Evolutionary conservation across 192 early-diverging fungal genomes (phyloP).

Genomic region (Coemansia sp.): DNA sequence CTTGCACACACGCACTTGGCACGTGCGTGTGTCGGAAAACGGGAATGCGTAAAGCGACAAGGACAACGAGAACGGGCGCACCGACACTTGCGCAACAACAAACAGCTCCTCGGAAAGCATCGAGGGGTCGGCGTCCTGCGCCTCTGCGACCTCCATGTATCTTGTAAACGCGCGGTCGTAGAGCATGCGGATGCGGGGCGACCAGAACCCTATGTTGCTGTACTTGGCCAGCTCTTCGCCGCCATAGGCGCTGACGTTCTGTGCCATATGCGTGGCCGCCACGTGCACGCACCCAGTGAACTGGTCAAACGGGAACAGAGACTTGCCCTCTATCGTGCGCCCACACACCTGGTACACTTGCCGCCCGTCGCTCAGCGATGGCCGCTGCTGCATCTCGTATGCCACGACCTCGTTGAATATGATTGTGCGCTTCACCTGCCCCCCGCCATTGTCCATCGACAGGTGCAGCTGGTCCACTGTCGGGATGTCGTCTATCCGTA

Average conservation of each 20-base stretch:
- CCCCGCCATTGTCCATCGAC: conserved; percentile 18
- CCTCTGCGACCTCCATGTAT: conserved; percentile 8
- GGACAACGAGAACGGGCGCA: conserved; percentile 25
- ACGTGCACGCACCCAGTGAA: conserved; percentile 27
- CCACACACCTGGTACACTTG: conserved; percentile 35
- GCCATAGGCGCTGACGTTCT: conserved; percentile 23
- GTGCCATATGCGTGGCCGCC: conserved; percentile 33
- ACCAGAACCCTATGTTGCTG: conserved; percentile 33
- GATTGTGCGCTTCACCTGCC: conserved; percentile 27
- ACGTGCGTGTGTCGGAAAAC: conserved; percentile 33
- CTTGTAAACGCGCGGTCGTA: conserved; percentile 16
- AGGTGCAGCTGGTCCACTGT: conserved; percentile 28
- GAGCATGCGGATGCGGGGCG: conserved; percentile 35
- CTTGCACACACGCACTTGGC: conserved; percentile 36
- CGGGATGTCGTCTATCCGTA: conserved; percentile 28
- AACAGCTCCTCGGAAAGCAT: conserved; percentile 36
- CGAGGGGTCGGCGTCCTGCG: conserved; percentile 15
- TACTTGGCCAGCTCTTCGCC: conserved; percentile 26
- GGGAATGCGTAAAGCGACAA: conserved; percentile 29
- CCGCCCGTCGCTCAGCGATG: conserved; percentile 16
- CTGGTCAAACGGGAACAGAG: conserved; percentile 17
- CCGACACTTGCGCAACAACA: conserved; percentile 28
- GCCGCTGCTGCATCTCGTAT: conserved; percentile 35
- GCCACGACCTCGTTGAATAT: conserved; percentile 34
- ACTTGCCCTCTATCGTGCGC: conserved; percentile 25